phyloP scores from a whole-genome alignment of 1,284 basidiomycete species.

The Sporisorium reilianum region DNA sequence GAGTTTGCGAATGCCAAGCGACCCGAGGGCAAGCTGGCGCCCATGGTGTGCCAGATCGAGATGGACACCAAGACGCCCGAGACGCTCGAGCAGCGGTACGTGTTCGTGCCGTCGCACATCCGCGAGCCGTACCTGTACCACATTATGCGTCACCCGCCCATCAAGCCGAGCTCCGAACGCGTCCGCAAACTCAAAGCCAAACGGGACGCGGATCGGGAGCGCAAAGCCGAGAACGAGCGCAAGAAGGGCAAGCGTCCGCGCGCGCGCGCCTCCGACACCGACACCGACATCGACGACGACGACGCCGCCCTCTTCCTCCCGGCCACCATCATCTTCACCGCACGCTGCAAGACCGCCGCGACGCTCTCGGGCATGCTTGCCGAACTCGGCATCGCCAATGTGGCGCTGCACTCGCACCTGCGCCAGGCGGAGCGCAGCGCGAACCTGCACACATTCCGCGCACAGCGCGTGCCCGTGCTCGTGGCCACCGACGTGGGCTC shows the following conservation, averaged over 20 bases:
- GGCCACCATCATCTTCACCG: conserved; percentile 95
- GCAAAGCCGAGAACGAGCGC: conserved; percentile 36
- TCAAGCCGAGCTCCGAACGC: conserved; percentile 56
- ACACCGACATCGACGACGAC: conserved; percentile 38
- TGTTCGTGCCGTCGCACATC: conserved; percentile 94
- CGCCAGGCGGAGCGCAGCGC: conserved; percentile 88
- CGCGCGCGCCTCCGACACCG: conserved; percentile 20
- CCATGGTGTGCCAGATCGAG: conserved; percentile 86
- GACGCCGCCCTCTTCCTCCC: conserved; percentile 70
- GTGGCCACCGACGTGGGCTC: conserved; percentile 69
- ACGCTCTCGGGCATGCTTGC: conserved; percentile 78
- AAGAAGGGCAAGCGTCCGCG: conserved; percentile 39
- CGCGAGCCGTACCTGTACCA: conserved; percentile 93
- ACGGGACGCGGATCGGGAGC: conserved; percentile 53
- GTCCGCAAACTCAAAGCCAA: conserved; percentile 67
- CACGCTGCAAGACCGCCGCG: conserved; percentile 86
- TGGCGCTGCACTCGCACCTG: conserved; percentile 91
- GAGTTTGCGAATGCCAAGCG: conserved; percentile 81
- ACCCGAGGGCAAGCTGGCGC: conserved; percentile 82
- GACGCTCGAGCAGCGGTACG: conserved; percentile 87
- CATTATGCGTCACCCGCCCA: conserved; percentile 84
- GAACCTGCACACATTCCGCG: conserved; percentile 87
- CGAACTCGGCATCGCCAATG: conserved; percentile 81
- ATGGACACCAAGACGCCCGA: conserved; percentile 82
- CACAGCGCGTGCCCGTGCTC: conserved; percentile 71